These are phyloP conservation scores for Macrophomina pseudophaseolina DNA, from an alignment of 2,329 filamentous ascomycete species.

Conservation along the genomic window DNA sequence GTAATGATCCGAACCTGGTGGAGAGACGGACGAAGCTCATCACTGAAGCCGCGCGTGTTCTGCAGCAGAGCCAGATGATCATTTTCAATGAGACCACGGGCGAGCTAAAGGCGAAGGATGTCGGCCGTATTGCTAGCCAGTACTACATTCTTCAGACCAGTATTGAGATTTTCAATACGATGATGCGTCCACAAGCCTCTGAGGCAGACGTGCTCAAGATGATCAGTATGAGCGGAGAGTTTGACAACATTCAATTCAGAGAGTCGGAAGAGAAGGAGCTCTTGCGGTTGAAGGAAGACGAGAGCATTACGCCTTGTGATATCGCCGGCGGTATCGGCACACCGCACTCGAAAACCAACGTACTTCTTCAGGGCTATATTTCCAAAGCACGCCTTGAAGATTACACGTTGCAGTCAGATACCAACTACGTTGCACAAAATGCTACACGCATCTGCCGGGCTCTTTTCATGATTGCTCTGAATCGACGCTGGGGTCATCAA, in stretches of 20 bases:
- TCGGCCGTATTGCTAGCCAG: constrained; percentile 95
- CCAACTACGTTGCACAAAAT: constrained; percentile 94
- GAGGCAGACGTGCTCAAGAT: constrained; percentile 94
- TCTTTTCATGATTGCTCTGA: constrained; percentile 96
- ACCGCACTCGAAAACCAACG: constrained; percentile 91
- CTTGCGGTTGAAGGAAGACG: constrained; percentile 71
- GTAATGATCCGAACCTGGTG: constrained; percentile 86
- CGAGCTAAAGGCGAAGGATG: constrained; percentile 90
- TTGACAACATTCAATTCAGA: constrained; percentile 92
- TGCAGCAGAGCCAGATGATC: constrained; percentile 97
- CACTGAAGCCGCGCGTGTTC: constrained; percentile 82
- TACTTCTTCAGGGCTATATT: constrained; percentile 92
- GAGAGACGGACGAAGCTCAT: constrained; percentile 83
- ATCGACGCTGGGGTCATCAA: constrained; percentile 93
- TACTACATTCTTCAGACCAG: constrained; percentile 94
- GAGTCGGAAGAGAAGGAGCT: constrained; percentile 91
- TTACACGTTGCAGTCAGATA: constrained; percentile 90
- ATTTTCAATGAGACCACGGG: constrained; percentile 96
- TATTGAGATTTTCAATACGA: constrained; percentile 92
- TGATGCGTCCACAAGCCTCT: constrained; percentile 85
- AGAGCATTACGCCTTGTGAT: constrained; percentile 69
- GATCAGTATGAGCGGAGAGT: constrained; percentile 97
- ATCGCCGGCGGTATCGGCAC: constrained; percentile 71
- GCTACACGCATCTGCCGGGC: constrained; percentile 92
- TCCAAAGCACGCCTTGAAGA: constrained; percentile 87